Evolutionary conservation across 2,329 filamentous ascomycete species (phyloP).

Genomic region (Fusarium annulatum): DNA sequence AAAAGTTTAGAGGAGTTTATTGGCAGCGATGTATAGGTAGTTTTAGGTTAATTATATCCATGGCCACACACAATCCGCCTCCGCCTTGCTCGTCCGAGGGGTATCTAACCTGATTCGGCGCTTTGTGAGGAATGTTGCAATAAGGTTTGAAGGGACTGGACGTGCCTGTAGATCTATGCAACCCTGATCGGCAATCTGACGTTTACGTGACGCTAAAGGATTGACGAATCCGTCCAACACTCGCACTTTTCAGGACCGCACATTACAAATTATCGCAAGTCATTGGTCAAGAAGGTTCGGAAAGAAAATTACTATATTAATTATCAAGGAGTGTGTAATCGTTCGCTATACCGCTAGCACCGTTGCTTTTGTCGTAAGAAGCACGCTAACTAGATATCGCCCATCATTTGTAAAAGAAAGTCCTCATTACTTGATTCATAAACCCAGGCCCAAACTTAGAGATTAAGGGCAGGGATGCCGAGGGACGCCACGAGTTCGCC

Average conservation of each 20-base stretch:
- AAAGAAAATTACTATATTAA: neutral
- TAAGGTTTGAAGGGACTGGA: neutral
- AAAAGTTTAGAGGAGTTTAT: slow-evolving; percentile 30
- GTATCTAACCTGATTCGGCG: neutral
- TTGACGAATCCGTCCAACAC: neutral
- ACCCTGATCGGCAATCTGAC: slow-evolving; percentile 2
- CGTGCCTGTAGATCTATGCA: slow-evolving; percentile 12
- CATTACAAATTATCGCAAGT: neutral
- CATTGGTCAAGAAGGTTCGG: neutral
- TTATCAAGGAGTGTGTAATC: slow-evolving; percentile 9
- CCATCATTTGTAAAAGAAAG: neutral
- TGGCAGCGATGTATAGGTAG: slow-evolving; percentile 34
- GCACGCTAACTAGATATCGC: neutral
- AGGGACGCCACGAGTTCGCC: fast-evolving
- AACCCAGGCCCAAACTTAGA: neutral
- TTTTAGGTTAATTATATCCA: slow-evolving; percentile 31
- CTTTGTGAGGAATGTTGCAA: slow-evolving; percentile 1
- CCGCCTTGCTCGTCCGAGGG: too few species aligned
- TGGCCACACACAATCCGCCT: neutral
- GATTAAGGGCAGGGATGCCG: neutral
- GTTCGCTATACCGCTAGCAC: neutral
- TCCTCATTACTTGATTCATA: neutral
- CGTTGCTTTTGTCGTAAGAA: neutral
- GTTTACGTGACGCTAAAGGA: neutral
- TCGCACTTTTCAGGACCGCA: neutral